These are phyloP conservation scores for Candida easanensis DNA, from an alignment of 805 yeast species.

Conservation along the genomic window DNA sequence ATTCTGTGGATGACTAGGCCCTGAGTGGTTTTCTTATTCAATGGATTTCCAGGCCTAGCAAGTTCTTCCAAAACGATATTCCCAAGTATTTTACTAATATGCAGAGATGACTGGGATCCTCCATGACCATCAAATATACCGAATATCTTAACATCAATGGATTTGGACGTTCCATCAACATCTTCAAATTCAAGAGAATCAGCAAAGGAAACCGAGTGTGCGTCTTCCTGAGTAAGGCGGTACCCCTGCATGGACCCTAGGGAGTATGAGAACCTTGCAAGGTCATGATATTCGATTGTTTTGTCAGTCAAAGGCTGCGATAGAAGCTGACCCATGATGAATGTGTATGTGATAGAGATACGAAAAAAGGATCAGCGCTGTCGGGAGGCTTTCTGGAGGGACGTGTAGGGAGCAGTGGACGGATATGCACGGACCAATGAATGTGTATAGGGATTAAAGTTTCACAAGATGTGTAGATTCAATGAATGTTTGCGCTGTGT, in stretches of 20 bases:
- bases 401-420: too few species aligned
- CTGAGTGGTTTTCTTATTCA: constrained; percentile 27
- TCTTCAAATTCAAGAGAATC: constrained; percentile 31
- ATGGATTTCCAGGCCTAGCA: constrained; percentile 3
- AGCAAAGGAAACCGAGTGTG: constrained; percentile 53
- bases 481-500: too few species aligned
- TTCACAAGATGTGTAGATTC: too few species aligned
- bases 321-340: constrained; percentile 64
- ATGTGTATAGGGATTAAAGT: too few species aligned
- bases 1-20: constrained; percentile 36
- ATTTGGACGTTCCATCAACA: constrained; percentile 19
- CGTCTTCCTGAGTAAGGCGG: constrained; percentile 73
- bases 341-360: neutral
- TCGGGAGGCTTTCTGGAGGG: too few species aligned
- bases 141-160: constrained; percentile 41
- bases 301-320: constrained; percentile 57
- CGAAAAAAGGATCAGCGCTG: neutral
- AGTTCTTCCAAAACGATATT: constrained; percentile 17
- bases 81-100: constrained; percentile 38
- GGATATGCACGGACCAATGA: too few species aligned
- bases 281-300: constrained; percentile 42
- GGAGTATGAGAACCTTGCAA: constrained; percentile 45
- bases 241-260: constrained; percentile 81
- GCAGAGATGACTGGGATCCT: constrained; percentile 59
- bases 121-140: constrained; percentile 87